Evolutionary conservation across 768 basidiomycete genomes (phyloP).

Genomic region (Cyclocybe cylindracea): DNA sequence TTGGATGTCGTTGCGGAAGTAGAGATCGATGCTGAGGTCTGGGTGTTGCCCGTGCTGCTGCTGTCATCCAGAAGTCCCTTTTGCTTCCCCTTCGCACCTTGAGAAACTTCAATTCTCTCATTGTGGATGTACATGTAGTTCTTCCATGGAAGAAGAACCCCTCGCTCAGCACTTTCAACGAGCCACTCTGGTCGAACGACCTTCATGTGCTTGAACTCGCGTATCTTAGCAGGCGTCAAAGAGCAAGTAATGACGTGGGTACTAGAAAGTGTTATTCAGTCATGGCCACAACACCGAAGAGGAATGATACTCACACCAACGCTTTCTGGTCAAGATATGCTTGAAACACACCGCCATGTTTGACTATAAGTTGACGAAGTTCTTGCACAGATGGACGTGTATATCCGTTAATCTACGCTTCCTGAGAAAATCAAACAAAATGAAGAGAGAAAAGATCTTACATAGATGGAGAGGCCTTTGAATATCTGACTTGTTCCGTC

Average conservation of each 20-base stretch:
- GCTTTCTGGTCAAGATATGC: constrained; percentile 83
- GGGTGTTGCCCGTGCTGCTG: constrained; percentile 1
- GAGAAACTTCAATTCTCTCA: constrained; percentile 47
- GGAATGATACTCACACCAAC: constrained; percentile 53
- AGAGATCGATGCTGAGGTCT: background rate
- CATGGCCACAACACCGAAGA: background rate
- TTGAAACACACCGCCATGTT: constrained; percentile 81
- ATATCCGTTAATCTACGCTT: constrained; percentile 80
- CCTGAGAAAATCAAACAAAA: no score
- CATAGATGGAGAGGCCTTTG: constrained; percentile 77
- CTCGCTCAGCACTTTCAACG: constrained; percentile 70
- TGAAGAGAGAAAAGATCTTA: constrained; percentile 37
- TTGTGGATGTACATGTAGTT: constrained; percentile 63
- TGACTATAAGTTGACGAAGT: constrained; percentile 74
- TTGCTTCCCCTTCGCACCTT: constrained; percentile 47
- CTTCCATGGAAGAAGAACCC: constrained; percentile 76
- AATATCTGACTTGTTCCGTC: constrained; percentile 56
- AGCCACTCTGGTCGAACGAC: constrained; percentile 91
- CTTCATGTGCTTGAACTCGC: constrained; percentile 89
- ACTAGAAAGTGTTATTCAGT: constrained; percentile 33
- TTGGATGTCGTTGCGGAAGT: background rate
- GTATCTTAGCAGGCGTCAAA: constrained; percentile 86
- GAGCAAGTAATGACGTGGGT: constrained; percentile 93
- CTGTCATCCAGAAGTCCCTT: constrained; percentile 11
- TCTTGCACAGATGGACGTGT: constrained; percentile 88